These are phyloP conservation scores for Apiospora rasikravindrae DNA, from an alignment of 2,329 filamentous ascomycete species.

Conservation along the genomic window DNA sequence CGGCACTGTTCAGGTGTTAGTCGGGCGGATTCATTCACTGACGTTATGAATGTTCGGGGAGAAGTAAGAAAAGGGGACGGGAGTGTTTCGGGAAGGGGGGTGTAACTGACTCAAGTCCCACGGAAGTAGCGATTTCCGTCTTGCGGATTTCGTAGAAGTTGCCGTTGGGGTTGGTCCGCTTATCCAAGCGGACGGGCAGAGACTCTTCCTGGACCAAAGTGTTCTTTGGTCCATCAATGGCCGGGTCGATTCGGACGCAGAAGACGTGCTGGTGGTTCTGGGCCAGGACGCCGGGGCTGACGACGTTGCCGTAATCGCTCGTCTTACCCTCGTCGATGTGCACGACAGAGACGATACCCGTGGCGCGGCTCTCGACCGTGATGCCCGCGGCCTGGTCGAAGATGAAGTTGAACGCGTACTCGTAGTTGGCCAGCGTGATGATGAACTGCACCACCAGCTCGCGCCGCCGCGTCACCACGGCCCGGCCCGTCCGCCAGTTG, in stretches of 20 bases:
- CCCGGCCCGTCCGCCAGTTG: constrained; percentile 67
- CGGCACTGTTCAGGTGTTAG: constrained; percentile 54
- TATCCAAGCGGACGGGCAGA: constrained; percentile 43
- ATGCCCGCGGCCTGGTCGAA: constrained; percentile 69
- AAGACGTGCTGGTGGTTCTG: constrained; percentile 75
- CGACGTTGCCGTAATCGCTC: constrained; percentile 67
- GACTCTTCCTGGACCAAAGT: constrained; percentile 38
- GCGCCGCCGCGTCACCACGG: constrained; percentile 64
- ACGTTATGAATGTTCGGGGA: background rate
- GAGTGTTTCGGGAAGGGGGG: background rate
- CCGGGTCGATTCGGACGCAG: constrained; percentile 65
- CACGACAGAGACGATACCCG: constrained; percentile 71
- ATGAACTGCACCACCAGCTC: constrained; percentile 72
- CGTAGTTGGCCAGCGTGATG: constrained; percentile 73
- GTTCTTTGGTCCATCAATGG: constrained; percentile 50
- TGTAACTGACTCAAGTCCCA: constrained; percentile 23
- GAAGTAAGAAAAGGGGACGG: background rate
- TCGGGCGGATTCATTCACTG: background rate
- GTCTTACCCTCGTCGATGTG: constrained; percentile 59
- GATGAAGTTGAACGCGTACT: constrained; percentile 70
- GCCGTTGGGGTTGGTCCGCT: constrained; percentile 63
- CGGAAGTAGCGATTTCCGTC: constrained; percentile 49
- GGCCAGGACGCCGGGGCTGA: constrained; percentile 65
- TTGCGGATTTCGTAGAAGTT: constrained; percentile 65
- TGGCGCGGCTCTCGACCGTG: constrained; percentile 66